phyloP scores from a whole-genome alignment of 352 stramenopile genomes.

The Pythium folliculosum region DNA sequence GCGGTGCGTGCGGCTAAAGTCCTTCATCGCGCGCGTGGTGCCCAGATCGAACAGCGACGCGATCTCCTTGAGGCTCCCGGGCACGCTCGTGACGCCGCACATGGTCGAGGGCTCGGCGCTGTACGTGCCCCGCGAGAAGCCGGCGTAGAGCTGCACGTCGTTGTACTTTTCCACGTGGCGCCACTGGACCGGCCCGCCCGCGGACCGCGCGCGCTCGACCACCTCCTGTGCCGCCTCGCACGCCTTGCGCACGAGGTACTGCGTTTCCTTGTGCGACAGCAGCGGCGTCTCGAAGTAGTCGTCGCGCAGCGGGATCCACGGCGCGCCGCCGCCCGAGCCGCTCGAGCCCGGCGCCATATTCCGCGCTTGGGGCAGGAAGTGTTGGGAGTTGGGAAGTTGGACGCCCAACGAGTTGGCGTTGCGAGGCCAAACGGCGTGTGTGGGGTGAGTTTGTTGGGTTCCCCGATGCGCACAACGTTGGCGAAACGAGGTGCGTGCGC shows the following conservation, averaged over 20 bases:
- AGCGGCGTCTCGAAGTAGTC: conserved; percentile 76
- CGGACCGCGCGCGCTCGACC: conserved; percentile 65
- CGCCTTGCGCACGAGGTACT: conserved; percentile 79
- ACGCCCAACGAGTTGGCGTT: background rate
- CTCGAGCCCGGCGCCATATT: background rate
- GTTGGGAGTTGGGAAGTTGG: background rate
- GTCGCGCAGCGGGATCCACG: conserved; percentile 72
- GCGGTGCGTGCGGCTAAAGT: conserved; percentile 54
- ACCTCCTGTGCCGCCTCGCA: conserved; percentile 81
- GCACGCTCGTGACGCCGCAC: conserved; percentile 80
- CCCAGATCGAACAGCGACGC: conserved; percentile 69
- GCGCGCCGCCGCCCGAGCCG: background rate
- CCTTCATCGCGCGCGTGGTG: conserved; percentile 69
- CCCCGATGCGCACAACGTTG: background rate
- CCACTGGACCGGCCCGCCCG: conserved; percentile 68
- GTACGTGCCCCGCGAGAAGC: conserved; percentile 45
- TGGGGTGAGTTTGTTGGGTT: background rate
- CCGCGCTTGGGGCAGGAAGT: background rate
- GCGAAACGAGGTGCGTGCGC: no score
- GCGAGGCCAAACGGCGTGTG: background rate
- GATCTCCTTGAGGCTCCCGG: conserved; percentile 70
- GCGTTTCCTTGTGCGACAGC: conserved; percentile 62
- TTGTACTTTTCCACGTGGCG: conserved; percentile 76
- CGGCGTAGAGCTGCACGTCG: conserved; percentile 76
- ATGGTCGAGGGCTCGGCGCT: conserved; percentile 49